Conservation (phyloP, 1,284 basidiomycete species). For the Rhizoctonia solani region DNA sequence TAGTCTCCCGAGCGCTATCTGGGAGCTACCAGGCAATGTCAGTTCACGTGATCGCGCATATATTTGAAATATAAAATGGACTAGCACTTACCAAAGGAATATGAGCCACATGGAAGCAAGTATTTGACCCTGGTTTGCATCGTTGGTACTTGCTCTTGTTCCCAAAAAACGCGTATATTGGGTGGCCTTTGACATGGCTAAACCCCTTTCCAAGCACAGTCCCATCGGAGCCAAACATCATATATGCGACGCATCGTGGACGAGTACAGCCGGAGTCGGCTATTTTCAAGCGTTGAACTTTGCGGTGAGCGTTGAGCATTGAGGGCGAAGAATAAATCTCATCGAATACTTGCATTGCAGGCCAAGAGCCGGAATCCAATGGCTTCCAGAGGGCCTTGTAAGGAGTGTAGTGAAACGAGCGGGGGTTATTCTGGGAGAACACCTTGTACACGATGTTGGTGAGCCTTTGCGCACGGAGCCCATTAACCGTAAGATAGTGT, state of each 20-base stretch:
- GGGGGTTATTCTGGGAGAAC: not conserved
- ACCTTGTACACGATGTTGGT: not conserved
- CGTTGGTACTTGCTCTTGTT: constrained; percentile 45
- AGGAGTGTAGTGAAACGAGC: constrained; percentile 11
- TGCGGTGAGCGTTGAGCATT: no score
- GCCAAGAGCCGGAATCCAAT: not conserved
- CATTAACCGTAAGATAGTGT: not conserved
- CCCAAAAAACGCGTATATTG: constrained; percentile 43
- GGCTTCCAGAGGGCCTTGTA: not conserved
- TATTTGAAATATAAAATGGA: not conserved
- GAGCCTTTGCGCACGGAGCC: constrained; percentile 3
- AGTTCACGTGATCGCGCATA: not conserved
- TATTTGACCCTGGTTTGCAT: constrained; percentile 40
- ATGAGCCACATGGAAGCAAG: constrained; percentile 44
- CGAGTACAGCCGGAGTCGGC: no score
- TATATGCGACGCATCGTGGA: constrained; percentile 41
- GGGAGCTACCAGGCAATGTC: not conserved
- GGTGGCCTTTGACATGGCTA: constrained; percentile 45
- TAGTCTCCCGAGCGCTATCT: not conserved
- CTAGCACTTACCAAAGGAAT: constrained; percentile 44
- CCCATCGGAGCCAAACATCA: constrained; percentile 49
- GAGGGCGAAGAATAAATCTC: no score
- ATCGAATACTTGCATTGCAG: constrained; percentile 36
- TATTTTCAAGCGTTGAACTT: no score
- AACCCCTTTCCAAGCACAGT: constrained; percentile 46